Evolutionary conservation across 352 stramenopile species (phyloP), one percentile per base, ranked within the genome.

Genomic region (Globisporangium camurandrum): DNA sequence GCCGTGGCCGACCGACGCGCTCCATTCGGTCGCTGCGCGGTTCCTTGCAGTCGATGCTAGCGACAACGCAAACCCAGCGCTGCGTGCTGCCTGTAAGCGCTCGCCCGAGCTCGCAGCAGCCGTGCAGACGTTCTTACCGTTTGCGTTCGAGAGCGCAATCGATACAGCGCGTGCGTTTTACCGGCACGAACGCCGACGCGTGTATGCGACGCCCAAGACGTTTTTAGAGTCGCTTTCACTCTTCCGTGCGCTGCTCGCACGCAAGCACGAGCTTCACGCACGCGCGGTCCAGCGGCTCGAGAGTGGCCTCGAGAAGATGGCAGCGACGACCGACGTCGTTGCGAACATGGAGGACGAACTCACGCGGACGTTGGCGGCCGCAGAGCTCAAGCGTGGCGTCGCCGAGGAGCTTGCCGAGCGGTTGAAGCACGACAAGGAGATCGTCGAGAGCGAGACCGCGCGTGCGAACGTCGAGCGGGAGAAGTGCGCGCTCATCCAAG

Each of bases 131-230:
- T 98, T 98, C 56, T 80, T 98, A 66, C 89, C 92, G 12, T 95
- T 86, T 50, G 93, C 91, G 24, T 98, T 97, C 51, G 73, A 93
- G 49, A 86, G 74, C n/a, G 93, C 96, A 4, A 98, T 97, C 59
- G 63, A 74, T 1, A 41, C 94, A 14, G 88, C 93, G 4, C 56
- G 62, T 7, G 71, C 90, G 17, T 98, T 97, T 50, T 78, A 70
- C 26, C 26, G 47, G 12, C 56, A 70, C 36, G 94, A 98, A 61
- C 73, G 82, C 20, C 76, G 92, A 1, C 62, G 69, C 38, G 86
- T 97, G 27, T 97, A 98, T 61, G 94, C 86, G 0, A 98, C 92
- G 8, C 90, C 92, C 3, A 97, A 97, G 51, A 95, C 84, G 23
- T 98, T 95, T 51, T 62, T 98, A 2, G 88, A 97, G 61, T 93